Conservation (phyloP, 352 stramenopile species). For the Elongisporangium anandrum region DNA sequence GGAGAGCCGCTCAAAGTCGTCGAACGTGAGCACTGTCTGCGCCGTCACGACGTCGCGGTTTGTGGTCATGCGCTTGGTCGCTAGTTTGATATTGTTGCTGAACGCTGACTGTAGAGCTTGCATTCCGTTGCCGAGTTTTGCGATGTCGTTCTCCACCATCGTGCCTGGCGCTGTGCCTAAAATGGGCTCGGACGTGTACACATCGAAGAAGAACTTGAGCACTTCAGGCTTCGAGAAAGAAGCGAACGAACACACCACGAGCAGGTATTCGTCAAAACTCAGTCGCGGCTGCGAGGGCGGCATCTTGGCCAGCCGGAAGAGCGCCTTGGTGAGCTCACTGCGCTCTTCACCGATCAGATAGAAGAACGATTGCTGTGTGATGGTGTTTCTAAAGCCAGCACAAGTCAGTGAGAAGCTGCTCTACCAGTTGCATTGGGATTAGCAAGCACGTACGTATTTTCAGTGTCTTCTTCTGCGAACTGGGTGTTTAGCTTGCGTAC, state of each 20-base stretch:
- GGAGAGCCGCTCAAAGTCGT: conserved; percentile 49
- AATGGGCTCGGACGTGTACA: conserved; percentile 28
- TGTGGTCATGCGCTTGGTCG: conserved; percentile 29
- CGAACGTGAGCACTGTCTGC: conserved; percentile 27
- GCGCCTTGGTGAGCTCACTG: conserved; percentile 30
- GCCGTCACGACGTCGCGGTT: conserved; percentile 16
- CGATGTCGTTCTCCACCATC: conserved; percentile 33
- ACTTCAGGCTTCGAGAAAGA: conserved; percentile 39
- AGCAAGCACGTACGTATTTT: conserved; percentile 22
- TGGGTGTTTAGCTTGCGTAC: conserved; percentile 24
- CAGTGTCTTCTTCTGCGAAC: conserved; percentile 35
- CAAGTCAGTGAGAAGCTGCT: not conserved
- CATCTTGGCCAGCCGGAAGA: conserved; percentile 33
- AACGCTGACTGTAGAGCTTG: conserved; percentile 37
- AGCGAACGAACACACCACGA: conserved; percentile 41
- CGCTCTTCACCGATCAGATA: conserved; percentile 50
- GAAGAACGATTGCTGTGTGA: conserved; percentile 44
- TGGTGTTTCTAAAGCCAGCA: conserved; percentile 18
- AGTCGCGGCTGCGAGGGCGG: conserved; percentile 19
- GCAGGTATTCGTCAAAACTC: conserved; percentile 54
- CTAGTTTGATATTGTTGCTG: conserved; percentile 37
- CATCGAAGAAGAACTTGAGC: conserved; percentile 56
- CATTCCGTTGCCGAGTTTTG: conserved; percentile 32
- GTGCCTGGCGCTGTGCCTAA: not conserved
- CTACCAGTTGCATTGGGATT: not conserved